phyloP scores from a whole-genome alignment of 192 early-diverging fungal genomes.

The Haplosporangium gracile region DNA sequence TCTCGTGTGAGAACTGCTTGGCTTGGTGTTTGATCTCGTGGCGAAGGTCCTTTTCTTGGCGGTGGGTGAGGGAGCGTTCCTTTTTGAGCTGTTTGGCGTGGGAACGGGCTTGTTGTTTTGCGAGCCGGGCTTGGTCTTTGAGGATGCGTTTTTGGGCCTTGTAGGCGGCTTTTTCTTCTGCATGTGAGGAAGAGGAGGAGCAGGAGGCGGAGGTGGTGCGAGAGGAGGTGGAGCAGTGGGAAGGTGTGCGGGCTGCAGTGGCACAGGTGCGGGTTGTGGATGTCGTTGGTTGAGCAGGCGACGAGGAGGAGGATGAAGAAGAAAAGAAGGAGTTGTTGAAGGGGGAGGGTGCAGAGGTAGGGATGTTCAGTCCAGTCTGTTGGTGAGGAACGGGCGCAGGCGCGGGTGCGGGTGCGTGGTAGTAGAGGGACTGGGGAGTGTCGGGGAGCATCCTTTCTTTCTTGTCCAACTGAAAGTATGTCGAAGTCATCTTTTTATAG shows the following conservation, averaged over 20 bases:
- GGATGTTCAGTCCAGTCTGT: not conserved
- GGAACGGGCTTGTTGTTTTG: not conserved
- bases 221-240: not conserved
- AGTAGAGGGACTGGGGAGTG: not conserved
- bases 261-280: not conserved
- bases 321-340: not conserved
- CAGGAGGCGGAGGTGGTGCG: not conserved
- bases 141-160: constrained; percentile 13
- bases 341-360: not conserved
- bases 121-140: not conserved
- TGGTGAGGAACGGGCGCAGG: not conserved
- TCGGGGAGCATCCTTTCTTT: not conserved
- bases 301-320: not conserved
- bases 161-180: constrained; percentile 8
- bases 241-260: not conserved
- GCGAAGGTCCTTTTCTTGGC: not conserved
- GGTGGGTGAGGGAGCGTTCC: not conserved
- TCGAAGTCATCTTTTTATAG: not conserved
- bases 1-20: constrained; percentile 8
- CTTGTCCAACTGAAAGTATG: not conserved
- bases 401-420: not conserved
- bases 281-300: not conserved
- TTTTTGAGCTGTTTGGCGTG: constrained; percentile 9
- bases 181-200: not conserved
- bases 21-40: constrained; percentile 19